Evolutionary conservation across 2,329 filamentous ascomycete genomes (phyloP).

Genomic region (Colletotrichum orbiculare): DNA sequence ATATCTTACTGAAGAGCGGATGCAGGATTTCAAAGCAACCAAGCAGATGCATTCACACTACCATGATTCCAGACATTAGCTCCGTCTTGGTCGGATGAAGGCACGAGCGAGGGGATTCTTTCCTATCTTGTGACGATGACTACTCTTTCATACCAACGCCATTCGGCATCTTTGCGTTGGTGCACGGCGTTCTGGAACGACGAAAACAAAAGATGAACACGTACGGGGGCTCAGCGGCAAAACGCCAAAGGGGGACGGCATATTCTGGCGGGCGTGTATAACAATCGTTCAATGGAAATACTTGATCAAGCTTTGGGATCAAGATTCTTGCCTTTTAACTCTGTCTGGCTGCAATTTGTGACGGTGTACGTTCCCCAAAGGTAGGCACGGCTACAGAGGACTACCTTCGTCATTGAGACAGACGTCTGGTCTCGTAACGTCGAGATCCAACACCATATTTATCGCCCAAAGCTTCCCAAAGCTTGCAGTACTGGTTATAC

Average conservation of each 20-base stretch:
- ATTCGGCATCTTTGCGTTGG: conserved; percentile 22
- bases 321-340: too few species aligned
- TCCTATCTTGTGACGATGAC: conserved; percentile 27
- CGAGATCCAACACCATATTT: too few species aligned
- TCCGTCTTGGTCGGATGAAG: neutral
- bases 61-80: neutral
- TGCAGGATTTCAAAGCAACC: conserved; percentile 1
- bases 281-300: conserved; percentile 14
- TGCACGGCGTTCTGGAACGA: conserved; percentile 27
- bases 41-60: neutral
- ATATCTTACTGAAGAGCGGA: conserved; percentile 17
- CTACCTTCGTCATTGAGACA: too few species aligned
- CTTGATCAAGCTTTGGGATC: conserved; percentile 9
- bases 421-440: too few species aligned
- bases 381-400: too few species aligned
- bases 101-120: conserved; percentile 8
- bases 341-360: too few species aligned
- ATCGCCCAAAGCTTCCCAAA: too few species aligned
- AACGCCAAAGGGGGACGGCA: conserved; percentile 21
- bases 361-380: too few species aligned
- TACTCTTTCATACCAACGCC: conserved; percentile 11
- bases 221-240: conserved; percentile 14
- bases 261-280: conserved; percentile 5
- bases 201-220: conserved; percentile 16
- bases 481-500: too few species aligned